A percentile compares a stretch with the other conserved stretches of the same genome.
These are phyloP conservation scores for Xylaria sp. DNA, from an alignment of 495 filamentous ascomycete species.

Conservation along the genomic window DNA sequence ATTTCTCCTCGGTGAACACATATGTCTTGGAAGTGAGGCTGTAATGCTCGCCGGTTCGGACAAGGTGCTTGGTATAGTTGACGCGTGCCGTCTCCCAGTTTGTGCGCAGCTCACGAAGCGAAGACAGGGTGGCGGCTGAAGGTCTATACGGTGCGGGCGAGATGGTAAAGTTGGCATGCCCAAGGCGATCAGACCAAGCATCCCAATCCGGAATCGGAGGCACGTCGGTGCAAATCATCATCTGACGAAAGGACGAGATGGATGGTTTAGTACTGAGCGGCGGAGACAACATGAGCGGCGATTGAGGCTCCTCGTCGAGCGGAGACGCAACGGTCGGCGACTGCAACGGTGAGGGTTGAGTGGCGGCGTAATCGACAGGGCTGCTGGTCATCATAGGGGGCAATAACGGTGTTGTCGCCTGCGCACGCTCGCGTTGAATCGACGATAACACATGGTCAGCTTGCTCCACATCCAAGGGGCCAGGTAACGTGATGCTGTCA, in stretches of 20 bases:
- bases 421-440: conserved; percentile 64
- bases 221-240: conserved; percentile 45
- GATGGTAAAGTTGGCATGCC: conserved; percentile 93
- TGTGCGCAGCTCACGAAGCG: conserved; percentile 70
- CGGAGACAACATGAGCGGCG: conserved; percentile 66
- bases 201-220: conserved; percentile 66
- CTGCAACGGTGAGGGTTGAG: conserved; percentile 78
- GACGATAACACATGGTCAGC: conserved; percentile 55
- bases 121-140: conserved; percentile 59
- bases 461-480: conserved; percentile 65
- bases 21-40: conserved; percentile 84
- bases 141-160: conserved; percentile 81
- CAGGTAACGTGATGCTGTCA: conserved; percentile 49
- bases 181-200: conserved; percentile 81
- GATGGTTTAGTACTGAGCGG: conserved; percentile 83
- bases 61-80: conserved; percentile 84
- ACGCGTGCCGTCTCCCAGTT: conserved; percentile 82
- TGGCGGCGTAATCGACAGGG: conserved; percentile 38
- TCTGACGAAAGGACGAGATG: conserved; percentile 70
- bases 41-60: conserved; percentile 86
- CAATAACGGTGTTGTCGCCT: conserved; percentile 80
- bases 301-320: conserved; percentile 36
- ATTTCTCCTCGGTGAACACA: conserved; percentile 81
- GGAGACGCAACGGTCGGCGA: conserved; percentile 69
- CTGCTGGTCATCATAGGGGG: conserved; percentile 75